phyloP scores from a whole-genome alignment of 495 filamentous ascomycete genomes.

The Neurospora sp. region DNA sequence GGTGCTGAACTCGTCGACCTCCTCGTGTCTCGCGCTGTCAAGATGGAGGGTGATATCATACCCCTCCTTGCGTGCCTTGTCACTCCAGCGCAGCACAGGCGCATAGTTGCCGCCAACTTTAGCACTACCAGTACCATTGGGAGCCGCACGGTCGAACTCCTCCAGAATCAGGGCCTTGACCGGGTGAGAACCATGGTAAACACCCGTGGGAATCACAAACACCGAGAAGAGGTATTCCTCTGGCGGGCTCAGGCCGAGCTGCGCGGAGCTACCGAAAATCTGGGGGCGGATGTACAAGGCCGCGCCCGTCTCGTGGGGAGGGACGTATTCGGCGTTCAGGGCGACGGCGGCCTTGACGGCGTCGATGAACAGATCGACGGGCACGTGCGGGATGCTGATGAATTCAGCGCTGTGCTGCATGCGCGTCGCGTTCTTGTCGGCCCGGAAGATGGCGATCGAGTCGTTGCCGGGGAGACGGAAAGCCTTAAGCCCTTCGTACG shows the following conservation, averaged over 20 bases:
- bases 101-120: constrained; percentile 76
- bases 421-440: constrained; percentile 66
- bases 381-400: constrained; percentile 68
- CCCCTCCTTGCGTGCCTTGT: constrained; percentile 58
- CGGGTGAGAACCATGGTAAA: constrained; percentile 77
- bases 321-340: constrained; percentile 79
- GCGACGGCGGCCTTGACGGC: constrained; percentile 70
- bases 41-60: constrained; percentile 83
- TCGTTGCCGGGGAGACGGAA: constrained; percentile 59
- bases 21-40: constrained; percentile 65
- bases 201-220: constrained; percentile 75
- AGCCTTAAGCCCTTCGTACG: constrained; percentile 87
- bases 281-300: constrained; percentile 84
- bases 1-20: constrained; percentile 86
- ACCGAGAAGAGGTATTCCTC: constrained; percentile 85
- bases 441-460: constrained; percentile 69
- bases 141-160: constrained; percentile 64
- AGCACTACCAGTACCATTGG: constrained; percentile 60
- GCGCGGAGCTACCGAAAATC: constrained; percentile 72
- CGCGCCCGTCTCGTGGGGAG: constrained; percentile 70
- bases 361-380: constrained; percentile 58
- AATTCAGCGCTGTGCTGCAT: constrained; percentile 68
- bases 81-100: constrained; percentile 72
- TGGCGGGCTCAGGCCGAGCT: constrained; percentile 69
- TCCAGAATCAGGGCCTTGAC: constrained; percentile 73